These are phyloP conservation scores for Mucor indicus DNA, from an alignment of 371 early-diverging fungal genomes.

Conservation along the genomic window DNA sequence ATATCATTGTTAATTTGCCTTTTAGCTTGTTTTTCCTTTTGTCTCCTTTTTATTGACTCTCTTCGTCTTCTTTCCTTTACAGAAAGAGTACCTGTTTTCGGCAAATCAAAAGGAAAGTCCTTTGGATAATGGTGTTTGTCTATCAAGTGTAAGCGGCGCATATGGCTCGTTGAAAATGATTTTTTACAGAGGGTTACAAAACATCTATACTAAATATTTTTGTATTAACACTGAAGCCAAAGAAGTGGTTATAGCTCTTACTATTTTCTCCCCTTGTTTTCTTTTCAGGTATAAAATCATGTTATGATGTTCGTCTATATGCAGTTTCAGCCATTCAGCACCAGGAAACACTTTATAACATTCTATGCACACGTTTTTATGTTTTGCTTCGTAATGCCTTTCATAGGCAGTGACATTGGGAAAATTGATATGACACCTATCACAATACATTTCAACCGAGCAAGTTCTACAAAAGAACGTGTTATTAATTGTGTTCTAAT, in stretches of 20 bases:
- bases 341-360: conserved; percentile 55
- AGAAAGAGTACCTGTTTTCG: conserved; percentile 45
- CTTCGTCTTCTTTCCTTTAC: conserved; percentile 35
- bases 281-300: conserved; percentile 42
- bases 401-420: conserved; percentile 48
- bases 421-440: conserved; percentile 5
- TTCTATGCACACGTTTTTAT: conserved; percentile 48
- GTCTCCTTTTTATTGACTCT: too few species aligned
- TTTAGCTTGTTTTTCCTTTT: too few species aligned
- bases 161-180: conserved; percentile 45
- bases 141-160: conserved; percentile 63
- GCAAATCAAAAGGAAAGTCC: conserved; percentile 65
- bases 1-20: too few species aligned
- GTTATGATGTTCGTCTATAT: conserved; percentile 58
- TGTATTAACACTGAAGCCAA: too few species aligned
- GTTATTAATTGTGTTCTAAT: too few species aligned
- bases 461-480: neutral
- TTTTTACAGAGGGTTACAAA: conserved; percentile 65
- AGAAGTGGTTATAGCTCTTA: too few species aligned
- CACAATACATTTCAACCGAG: conserved; percentile 22
- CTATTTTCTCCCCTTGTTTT: conserved; percentile 61
- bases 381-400: conserved; percentile 55
- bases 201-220: conserved; percentile 72
- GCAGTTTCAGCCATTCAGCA: conserved; percentile 49
- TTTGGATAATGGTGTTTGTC: conserved; percentile 65